phyloP scores from a whole-genome alignment of 768 basidiomycete genomes.

The Hericium alpestre region DNA sequence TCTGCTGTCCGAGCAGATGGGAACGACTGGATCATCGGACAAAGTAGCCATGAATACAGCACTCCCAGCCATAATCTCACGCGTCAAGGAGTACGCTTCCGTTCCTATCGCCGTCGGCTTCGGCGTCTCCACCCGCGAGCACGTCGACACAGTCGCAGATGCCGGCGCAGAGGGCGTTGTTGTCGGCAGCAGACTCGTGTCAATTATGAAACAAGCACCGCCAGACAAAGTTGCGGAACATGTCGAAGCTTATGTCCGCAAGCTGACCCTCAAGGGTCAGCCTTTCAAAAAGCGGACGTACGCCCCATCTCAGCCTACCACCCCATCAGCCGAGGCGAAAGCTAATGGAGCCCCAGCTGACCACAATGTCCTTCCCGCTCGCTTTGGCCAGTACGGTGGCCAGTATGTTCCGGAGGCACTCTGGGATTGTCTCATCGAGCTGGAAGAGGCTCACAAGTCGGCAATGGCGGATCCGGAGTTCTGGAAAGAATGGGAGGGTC shows the following conservation, averaged over 20 bases:
- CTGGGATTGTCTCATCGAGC: constrained; percentile 84
- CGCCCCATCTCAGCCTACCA: constrained; percentile 23
- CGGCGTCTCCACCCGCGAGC: constrained; percentile 82
- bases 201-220: constrained; percentile 61
- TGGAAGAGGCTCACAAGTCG: constrained; percentile 81
- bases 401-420: constrained; percentile 96
- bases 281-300: constrained; percentile 8
- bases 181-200: constrained; percentile 79
- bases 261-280: constrained; percentile 44
- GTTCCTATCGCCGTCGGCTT: constrained; percentile 94
- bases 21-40: constrained; percentile 88
- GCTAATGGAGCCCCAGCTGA: constrained; percentile 24
- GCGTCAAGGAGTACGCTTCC: constrained; percentile 67
- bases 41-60: constrained; percentile 57
- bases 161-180: constrained; percentile 95
- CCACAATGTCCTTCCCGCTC: constrained; percentile 49
- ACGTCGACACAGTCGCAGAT: constrained; percentile 76
- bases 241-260: constrained; percentile 66
- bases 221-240: constrained; percentile 35
- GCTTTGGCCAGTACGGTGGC: constrained; percentile 94
- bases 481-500: constrained; percentile 80
- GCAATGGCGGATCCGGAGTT: constrained; percentile 85
- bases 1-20: constrained; percentile 55
- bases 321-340: constrained; percentile 23
- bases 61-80: constrained; percentile 74